Base-by-base conservation (phyloP, 192 early-diverging fungal genomes). In the Coemansia sp. region DNA sequence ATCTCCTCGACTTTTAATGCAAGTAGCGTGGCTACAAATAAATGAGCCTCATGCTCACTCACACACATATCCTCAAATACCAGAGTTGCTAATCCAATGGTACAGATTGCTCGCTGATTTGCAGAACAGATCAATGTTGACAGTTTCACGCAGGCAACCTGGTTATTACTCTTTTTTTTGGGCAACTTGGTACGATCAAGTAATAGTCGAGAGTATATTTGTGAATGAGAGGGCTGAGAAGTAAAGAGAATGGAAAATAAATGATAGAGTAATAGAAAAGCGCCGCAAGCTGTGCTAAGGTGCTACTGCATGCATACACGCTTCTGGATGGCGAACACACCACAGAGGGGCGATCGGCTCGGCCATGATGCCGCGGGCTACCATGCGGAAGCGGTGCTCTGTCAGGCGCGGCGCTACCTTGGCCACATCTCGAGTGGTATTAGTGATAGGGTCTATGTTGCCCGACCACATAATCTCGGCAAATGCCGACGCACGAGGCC, bases 381-480 rank as follows among this genome's bases (percentile, higher is more conserved):
- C 81, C 75, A 92, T 80, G 57, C 91, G 78, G 84, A 89, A 91
- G 19, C 91, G 81, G 59, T 87, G 87, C 64, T 92, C 89, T 23
- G 87, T 87, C 71, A 93, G 84, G 38, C 91, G 75, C 16, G 85
- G 80, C 35, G 89, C 76, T 21, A 89, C 88, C 64, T 88, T 88
- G 44, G 73, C 84, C 13, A 75, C 69, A 8, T 87, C 80, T 40
- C 89, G 82, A n/a, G 77, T 80, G 3, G 84, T 52, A 19, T 83
- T 84, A 30, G 62, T 84, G 4, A 62, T 65, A 0, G 80, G 66
- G 62, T 90, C 84, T 33, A 82, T 85, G 68, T 77, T 87, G 11
- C 89, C 89, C 13, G 89, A 89, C 91, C 91, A 92, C 73, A 87
- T 82, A 21, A 87, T 72, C 79, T 92, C 91, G 40, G 89, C 86